Evolutionary conservation across 2,329 filamentous ascomycete species (phyloP).

Genomic region (Samsoniella hepiali): DNA sequence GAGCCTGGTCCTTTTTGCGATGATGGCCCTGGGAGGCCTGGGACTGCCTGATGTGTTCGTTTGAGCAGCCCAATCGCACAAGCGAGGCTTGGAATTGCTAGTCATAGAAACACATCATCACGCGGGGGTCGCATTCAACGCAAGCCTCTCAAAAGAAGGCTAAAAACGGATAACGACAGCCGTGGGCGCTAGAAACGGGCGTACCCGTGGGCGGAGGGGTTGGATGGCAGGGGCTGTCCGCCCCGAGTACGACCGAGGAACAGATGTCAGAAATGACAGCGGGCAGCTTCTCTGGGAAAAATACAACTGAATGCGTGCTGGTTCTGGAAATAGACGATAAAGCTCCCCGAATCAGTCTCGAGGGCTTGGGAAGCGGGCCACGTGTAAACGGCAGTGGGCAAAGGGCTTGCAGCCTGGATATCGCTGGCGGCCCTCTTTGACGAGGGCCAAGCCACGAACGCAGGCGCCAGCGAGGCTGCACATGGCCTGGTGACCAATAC

Average conservation of each 20-base stretch:
- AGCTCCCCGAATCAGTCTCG: not conserved
- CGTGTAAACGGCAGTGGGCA: not conserved
- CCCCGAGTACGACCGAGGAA: not conserved
- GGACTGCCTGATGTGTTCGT: not conserved
- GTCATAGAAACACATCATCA: not conserved
- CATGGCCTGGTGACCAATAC: conserved; percentile 1
- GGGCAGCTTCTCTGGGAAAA: not conserved
- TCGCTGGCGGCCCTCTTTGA: not conserved
- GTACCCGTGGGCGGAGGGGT: conserved; percentile 8
- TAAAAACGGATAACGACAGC: conserved; percentile 6
- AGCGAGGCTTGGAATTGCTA: not conserved
- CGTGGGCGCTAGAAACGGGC: conserved; percentile 15
- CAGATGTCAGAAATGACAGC: conserved; percentile 10
- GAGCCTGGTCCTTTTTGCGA: not conserved
- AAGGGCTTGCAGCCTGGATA: not conserved
- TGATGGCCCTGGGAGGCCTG: not conserved
- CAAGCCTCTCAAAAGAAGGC: not conserved
- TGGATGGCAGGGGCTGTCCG: not conserved
- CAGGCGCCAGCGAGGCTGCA: not conserved
- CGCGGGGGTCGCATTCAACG: not conserved
- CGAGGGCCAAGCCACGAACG: not conserved
- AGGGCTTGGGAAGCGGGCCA: not conserved
- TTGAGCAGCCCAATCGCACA: not conserved
- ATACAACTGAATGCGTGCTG: not conserved
- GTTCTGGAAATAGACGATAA: not conserved